Base-by-base conservation (phyloP, 805 yeast genomes). In the Maudiozyma bulderi region DNA sequence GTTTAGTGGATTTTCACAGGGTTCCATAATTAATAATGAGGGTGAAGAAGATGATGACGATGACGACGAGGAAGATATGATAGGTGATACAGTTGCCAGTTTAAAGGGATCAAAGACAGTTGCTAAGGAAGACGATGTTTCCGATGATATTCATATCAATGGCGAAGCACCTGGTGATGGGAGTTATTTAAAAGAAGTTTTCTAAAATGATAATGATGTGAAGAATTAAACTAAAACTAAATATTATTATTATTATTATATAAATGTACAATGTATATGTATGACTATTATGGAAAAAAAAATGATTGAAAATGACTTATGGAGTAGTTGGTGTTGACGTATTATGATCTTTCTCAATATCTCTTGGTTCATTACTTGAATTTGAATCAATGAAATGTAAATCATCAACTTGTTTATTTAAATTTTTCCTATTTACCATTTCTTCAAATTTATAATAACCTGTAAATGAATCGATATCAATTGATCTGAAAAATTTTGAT, bases 1-100 rank as follows among this genome's bases (percentile, higher is more conserved):
- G 7, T 61, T 60, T 43, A 61, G 64, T 48, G 64, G 64, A 9
- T 62, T 60, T 39, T 60, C 63, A 6, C 65, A 62, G 47, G 62
- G 59, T 10, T 54, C 62, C 1, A 48, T 56, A 32, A 50, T 50
- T 26, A 57, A 48, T 40, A 54, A 53, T 26, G n/a, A n/a, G n/a
- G n/a, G 26, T 20, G 26, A 20, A 20, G 56, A 48, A 33, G 58
- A 59, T 32, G 54, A 52, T 4, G 52, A 52, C 11, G 52, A 52
- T 20, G 44, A 33, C 6, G 11, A 26, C 1, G 39, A 11, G 2
- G 40, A 14, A 5, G 33, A 29, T 40, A n/a, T 40, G 5, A 30
- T 28, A 10, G 26, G 26, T 30, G 43, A 40, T n/a, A 40, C 43
- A 2, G 43, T 40, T 28, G 43, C 43, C 2, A 40, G 43, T 40